Base-by-base conservation (phyloP, 768 basidiomycete species). In the Harrya chromipes region DNA sequence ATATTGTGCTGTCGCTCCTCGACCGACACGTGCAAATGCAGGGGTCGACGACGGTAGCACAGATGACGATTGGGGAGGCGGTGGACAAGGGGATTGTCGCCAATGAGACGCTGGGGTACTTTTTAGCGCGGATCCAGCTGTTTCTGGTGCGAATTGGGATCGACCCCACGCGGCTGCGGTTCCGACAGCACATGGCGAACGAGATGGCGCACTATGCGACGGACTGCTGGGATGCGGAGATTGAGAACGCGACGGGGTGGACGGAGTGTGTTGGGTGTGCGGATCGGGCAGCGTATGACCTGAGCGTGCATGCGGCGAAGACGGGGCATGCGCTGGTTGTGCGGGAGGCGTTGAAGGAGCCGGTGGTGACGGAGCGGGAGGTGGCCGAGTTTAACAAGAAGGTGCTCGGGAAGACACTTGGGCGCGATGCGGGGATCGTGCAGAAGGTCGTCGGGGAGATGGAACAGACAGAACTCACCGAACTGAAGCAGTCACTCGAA, bases 191-290 rank as follows among this genome's bases (percentile, higher is more conserved):
- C 68, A 98, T 98, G 97, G 80, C 72, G 33, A 99, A 98, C 72
- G 97, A 98, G 76, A 98, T 98, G 95, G 97, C 97, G 1, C 97
- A 98, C 69, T 99, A 99, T 68, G 95, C 97, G 47, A 82, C 93
- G 34, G 95, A 98, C 72, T 99, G 97, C 70, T 99, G 97, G 97
- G 97, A 99, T 65, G 97, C 94, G 37, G 97, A 99, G 74, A 97
- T 98, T 56, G 80, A 93, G 54, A 93, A 90, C 46, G 88, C 90
- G 42, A 54, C 53, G 16, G 67, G 87, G 39, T 99, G 97, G 97
- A 95, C 92, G 46, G 97, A 99, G 73, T 99, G 97, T 68, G 94
- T 98, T 47, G 97, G 97, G 9, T 99, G 97, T 72, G 97, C 97
- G 31, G 97, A 99, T 70, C 87, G 97, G 40, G 91, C 94, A 1